Evolutionary conservation across 495 filamentous ascomycete genomes (phyloP), one percentile per base, ranked within the genome.

Genomic region (Penicillium pancosmium): DNA sequence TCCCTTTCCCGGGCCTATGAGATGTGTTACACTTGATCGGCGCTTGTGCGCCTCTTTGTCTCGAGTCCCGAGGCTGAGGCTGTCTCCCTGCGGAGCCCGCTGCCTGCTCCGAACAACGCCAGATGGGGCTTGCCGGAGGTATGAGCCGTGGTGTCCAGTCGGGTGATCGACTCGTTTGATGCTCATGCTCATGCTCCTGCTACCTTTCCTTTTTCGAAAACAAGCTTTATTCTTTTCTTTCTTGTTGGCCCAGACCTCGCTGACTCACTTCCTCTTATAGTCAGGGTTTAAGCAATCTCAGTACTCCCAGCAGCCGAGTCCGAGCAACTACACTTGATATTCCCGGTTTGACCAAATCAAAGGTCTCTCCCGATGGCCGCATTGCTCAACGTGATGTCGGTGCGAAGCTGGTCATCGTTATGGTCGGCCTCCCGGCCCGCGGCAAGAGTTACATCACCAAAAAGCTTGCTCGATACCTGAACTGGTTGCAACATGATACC

Each of bases 391-490:
- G 92, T 57, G 94, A 98, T 80, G 86, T 98, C 50, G 94, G 92
- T 21, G 86, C 93, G 16, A 98, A 98, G 79, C 80, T 98, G 63
- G 92, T 97, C 65, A 94, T 98, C 68, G 88, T 98, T 66, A 98
- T 98, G 94, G 94, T 98, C 50, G 94, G 94, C 58, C 80, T 98
- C 52, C 94, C 94, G 0, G 94, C 94, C 1, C 79, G 94, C 59
- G 94, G 94, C 54, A 98, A 98, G 76, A 96, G 92, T 56, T 98
- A 98, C 74, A 92, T 98, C 64, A 97, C 93, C 54, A 97, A 97
- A 80, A 98, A 98, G 78, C 81, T 98, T 47, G 89, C 92, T 23
- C 85, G 94, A 50, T 98, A 98, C 65, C 77, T 98, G 21, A 93
- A 95, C 55, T 98, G 94, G 94, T 86, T 97, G 50, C 94, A 98